These are phyloP conservation scores for Exserohilum turcica DNA, from an alignment of 2,329 filamentous ascomycete genomes.

Conservation along the genomic window DNA sequence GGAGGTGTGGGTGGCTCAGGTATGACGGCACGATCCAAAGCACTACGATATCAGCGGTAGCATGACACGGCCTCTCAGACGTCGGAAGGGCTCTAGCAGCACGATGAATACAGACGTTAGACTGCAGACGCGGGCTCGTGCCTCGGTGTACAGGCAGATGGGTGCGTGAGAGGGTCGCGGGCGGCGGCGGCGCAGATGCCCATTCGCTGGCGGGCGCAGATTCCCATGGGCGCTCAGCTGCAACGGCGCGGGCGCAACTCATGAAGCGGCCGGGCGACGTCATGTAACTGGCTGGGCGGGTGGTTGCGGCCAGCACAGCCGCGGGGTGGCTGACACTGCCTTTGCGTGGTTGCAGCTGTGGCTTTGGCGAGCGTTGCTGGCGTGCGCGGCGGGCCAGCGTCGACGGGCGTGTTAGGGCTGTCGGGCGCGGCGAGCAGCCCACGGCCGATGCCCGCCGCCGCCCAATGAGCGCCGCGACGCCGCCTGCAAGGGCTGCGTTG, in stretches of 20 bases:
- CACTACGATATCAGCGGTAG: constrained; percentile 34
- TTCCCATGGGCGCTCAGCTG: constrained; percentile 41
- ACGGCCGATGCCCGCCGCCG: constrained; percentile 37
- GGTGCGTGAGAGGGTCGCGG: constrained; percentile 35
- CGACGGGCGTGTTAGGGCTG: too few relatives aligned
- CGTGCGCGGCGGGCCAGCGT: constrained; percentile 29
- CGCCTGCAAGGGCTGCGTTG: constrained; percentile 30
- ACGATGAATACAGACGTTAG: constrained; percentile 42
- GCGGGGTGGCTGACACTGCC: constrained; percentile 43
- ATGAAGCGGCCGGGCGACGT: constrained; percentile 34
- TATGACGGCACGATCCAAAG: constrained; percentile 26
- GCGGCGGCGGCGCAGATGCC: constrained; percentile 37
- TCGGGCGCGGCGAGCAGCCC: constrained; percentile 32
- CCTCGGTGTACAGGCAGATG: too few relatives aligned
- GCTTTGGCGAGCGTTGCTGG: constrained; percentile 34
- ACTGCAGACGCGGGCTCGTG: constrained; percentile 34
- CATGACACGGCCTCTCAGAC: constrained; percentile 36
- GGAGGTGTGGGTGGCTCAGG: constrained; percentile 32
- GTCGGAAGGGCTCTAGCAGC: constrained; percentile 33
- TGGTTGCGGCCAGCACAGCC: constrained; percentile 41
- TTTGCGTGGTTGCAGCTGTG: constrained; percentile 20
- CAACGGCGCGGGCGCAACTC: constrained; percentile 22
- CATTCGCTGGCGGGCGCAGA: constrained; percentile 41
- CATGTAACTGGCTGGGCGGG: constrained; percentile 39
- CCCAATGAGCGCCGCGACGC: constrained; percentile 35